Conservation (phyloP, 2,329 filamentous ascomycete genomes). For the Colletotrichum nymphaeae region DNA sequence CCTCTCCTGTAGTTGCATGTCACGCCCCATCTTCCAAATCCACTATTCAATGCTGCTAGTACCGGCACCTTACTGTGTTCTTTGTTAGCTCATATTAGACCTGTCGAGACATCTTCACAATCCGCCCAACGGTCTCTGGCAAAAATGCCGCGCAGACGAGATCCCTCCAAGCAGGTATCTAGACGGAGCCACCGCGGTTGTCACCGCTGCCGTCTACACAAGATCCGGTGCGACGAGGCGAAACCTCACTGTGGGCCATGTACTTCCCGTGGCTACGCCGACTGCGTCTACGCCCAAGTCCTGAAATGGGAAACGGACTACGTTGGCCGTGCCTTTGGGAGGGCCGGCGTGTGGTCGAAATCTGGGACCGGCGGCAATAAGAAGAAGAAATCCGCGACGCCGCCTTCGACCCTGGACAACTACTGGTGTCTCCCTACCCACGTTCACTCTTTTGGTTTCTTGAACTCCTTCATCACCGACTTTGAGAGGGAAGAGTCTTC, state of each 20-base stretch:
- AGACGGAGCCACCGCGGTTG: constrained; percentile 41
- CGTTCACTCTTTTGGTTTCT: constrained; percentile 23
- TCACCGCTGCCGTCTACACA: constrained; percentile 39
- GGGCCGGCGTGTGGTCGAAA: constrained; percentile 44
- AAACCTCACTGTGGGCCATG: constrained; percentile 38
- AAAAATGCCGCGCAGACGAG: constrained; percentile 26
- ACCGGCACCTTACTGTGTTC: background rate
- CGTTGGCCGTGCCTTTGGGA: constrained; percentile 43
- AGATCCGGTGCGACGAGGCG: constrained; percentile 39
- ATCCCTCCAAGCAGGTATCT: constrained; percentile 28
- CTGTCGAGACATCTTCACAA: background rate
- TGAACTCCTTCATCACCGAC: constrained; percentile 20
- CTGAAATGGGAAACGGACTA: constrained; percentile 47
- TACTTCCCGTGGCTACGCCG: constrained; percentile 36
- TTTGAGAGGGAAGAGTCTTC: constrained; percentile 14
- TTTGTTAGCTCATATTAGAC: background rate
- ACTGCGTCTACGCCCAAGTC: constrained; percentile 34
- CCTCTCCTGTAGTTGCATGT: constrained; percentile 3
- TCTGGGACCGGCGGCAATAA: constrained; percentile 2
- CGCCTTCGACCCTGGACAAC: constrained; percentile 12
- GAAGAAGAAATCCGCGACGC: constrained; percentile 9
- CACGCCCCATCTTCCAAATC: constrained; percentile 6
- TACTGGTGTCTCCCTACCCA: constrained; percentile 20
- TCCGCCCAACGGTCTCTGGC: background rate
- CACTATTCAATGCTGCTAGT: background rate